These are phyloP conservation scores for Cercospora zeina DNA, from an alignment of 2,329 filamentous ascomycete genomes.

Conservation along the genomic window DNA sequence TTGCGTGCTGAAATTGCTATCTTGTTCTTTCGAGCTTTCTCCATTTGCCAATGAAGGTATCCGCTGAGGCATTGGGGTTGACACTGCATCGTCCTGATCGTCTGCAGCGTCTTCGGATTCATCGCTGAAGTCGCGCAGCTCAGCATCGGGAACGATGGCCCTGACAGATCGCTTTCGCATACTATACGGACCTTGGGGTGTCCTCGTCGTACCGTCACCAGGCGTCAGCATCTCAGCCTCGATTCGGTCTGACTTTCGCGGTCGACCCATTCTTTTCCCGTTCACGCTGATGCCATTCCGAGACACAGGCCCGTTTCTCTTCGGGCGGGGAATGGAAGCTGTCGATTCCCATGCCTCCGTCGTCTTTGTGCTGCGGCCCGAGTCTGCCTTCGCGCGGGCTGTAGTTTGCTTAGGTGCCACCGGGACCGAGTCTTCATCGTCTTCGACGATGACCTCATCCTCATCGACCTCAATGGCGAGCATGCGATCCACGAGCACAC, in stretches of 20 bases:
- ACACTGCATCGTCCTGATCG: neutral
- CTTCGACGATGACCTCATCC: constrained; percentile 20
- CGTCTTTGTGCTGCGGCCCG: neutral
- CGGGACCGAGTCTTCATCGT: constrained; percentile 1
- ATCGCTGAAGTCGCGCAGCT: neutral
- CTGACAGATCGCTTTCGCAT: constrained; percentile 12
- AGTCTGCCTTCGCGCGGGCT: neutral
- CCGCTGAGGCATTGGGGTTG: neutral
- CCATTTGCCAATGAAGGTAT: neutral
- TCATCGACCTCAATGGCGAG: constrained; percentile 33
- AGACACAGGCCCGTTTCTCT: neutral
- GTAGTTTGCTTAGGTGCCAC: constrained; percentile 9
- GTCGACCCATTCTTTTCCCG: constrained; percentile 9
- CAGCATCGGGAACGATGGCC: neutral
- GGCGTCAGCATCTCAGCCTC: neutral
- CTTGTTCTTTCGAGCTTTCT: neutral
- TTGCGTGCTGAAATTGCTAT: neutral
- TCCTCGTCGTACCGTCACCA: constrained; percentile 3
- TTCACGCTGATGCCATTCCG: neutral
- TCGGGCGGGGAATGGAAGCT: neutral
- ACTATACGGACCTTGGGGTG: constrained; percentile 11
- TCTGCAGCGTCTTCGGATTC: neutral
- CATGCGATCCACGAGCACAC: constrained; percentile 17
- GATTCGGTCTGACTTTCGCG: neutral
- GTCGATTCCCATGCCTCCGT: neutral